Base-by-base conservation (phyloP, 2,329 filamentous ascomycete genomes). In the Colletotrichum sojae region DNA sequence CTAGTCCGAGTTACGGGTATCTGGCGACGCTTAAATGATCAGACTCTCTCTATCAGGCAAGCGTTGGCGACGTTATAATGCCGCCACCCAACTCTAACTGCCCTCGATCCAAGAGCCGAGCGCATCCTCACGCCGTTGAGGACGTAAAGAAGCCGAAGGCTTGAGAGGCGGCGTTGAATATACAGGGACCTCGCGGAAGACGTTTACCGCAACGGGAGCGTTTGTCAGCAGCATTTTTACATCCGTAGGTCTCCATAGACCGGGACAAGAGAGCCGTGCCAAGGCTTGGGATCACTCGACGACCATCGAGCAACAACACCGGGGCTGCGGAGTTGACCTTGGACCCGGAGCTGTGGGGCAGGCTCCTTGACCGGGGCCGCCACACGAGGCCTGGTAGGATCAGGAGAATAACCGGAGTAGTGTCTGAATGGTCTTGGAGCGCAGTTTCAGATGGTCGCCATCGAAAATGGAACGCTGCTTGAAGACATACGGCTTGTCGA, bases 281-380 rank as follows among this genome's bases (percentile, higher is more conserved):
- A 64, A 64, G 53, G 18, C 27, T 64, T 25, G 36, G 27, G 16
- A 54, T 57, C 20, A 52, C 43, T 57, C 27, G 52, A 51, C 20
- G 20, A 18, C 43, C 57, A 39, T 58, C 22, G 43, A 27, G 45
- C 31, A 25, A 40, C 54, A 55, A 53, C 43, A 64, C 52, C n/a
- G 53, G 52, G 64, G 59, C 59, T 49, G 52, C 52, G 43, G 59
- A 66, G 25, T 49, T 43, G 59, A 57, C 46, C 43, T 60, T 55
- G 52, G 59, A 43, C 52, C 46, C 49, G 59, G 53, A 52, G 46
- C 59, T 63, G 59, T 67, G 59, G 64, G 57, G 51, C 48, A 18
- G 40, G 25, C 51, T 56, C 58, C 36, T 20, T 22, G 22, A 6
- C 39, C 10, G 39, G 25, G 43, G 45, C 45, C 25, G 43, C 25